phyloP scores from a whole-genome alignment of 1,284 basidiomycete species.

The Phellopilus nigrolimitatus region DNA sequence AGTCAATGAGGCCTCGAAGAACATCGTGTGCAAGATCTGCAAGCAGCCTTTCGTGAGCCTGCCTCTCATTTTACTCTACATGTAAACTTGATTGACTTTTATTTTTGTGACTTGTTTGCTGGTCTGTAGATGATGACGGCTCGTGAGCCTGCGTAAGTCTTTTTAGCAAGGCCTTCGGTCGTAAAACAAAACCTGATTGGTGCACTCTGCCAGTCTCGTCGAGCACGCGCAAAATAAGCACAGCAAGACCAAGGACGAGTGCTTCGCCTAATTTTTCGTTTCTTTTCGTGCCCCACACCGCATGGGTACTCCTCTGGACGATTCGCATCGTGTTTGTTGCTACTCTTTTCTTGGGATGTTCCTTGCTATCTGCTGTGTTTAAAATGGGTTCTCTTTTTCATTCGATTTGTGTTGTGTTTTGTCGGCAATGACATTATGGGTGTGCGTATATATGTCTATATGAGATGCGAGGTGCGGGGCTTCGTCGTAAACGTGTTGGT shows the following conservation, averaged over 20 bases:
- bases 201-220: constrained; percentile 46
- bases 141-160: constrained; percentile 66
- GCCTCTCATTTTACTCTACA: constrained; percentile 1
- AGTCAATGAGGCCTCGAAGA: constrained; percentile 73
- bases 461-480: constrained; percentile 8
- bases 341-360: neutral
- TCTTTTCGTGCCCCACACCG: neutral
- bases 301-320: neutral
- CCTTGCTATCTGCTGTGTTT: too few species aligned
- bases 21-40: constrained; percentile 66
- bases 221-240: constrained; percentile 76
- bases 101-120: neutral
- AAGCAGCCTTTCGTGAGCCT: constrained; percentile 71
- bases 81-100: constrained; percentile 18
- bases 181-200: constrained; percentile 23
- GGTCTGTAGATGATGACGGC: constrained; percentile 62
- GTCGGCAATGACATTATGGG: too few species aligned
- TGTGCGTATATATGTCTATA: too few species aligned
- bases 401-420: too few species aligned
- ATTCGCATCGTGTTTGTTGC: neutral
- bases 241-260: constrained; percentile 64
- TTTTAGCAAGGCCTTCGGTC: neutral
- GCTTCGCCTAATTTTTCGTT: constrained; percentile 47
- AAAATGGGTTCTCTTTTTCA: too few species aligned
- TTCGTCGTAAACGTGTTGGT: neutral